phyloP scores from a whole-genome alignment of 495 filamentous ascomycete species.

The Aspergillus leporis region DNA sequence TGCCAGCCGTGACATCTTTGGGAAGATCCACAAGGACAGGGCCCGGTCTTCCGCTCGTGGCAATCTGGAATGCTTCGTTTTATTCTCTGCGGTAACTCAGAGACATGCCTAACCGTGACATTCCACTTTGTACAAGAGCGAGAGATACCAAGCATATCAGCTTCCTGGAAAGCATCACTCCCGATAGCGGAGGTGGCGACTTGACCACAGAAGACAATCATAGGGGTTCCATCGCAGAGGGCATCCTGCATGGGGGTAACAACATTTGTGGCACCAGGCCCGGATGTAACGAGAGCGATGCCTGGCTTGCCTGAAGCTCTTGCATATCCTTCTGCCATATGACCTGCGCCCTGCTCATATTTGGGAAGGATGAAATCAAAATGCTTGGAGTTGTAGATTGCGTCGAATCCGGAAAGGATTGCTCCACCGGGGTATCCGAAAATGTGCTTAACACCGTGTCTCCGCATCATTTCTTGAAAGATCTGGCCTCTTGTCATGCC shows the following conservation, averaged over 20 bases:
- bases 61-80: constrained; percentile 66
- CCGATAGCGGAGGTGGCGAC: constrained; percentile 57
- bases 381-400: constrained; percentile 61
- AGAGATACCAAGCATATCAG: constrained; percentile 60
- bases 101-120: constrained; percentile 58
- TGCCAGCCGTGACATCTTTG: constrained; percentile 58
- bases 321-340: constrained; percentile 70
- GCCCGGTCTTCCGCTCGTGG: constrained; percentile 60
- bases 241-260: constrained; percentile 66
- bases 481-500: constrained; percentile 95
- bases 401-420: constrained; percentile 57
- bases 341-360: constrained; percentile 66
- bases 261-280: constrained; percentile 64
- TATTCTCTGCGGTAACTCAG: constrained; percentile 57
- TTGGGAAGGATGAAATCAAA: constrained; percentile 62
- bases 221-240: constrained; percentile 60
- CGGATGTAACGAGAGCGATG: constrained; percentile 64
- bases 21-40: constrained; percentile 65
- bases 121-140: constrained; percentile 67
- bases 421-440: constrained; percentile 55
- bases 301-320: constrained; percentile 59
- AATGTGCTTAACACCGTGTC: constrained; percentile 87
- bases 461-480: constrained; percentile 98
- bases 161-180: constrained; percentile 64
- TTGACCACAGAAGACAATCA: constrained; percentile 64